Conservation (phyloP, 768 basidiomycete species). For the Mycena alexandri region DNA sequence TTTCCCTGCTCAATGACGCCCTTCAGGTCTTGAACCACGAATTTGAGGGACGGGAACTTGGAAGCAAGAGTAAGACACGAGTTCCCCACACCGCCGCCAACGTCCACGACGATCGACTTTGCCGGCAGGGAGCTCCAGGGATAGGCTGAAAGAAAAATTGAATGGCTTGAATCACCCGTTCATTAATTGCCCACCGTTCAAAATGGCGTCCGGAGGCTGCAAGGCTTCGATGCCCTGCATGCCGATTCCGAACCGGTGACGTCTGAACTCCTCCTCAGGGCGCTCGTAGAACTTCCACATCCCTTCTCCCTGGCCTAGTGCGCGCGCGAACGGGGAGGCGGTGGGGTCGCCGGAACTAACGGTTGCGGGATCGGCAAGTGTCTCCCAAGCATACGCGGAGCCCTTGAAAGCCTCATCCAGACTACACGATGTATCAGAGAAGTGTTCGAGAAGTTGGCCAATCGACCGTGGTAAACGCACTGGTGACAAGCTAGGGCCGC, state of each 20-base stretch:
- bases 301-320: constrained; percentile 39
- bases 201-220: constrained; percentile 39
- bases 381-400: constrained; percentile 48
- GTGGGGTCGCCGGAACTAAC: constrained; percentile 43
- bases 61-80: constrained; percentile 50
- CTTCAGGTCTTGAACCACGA: constrained; percentile 74
- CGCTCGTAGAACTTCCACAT: constrained; percentile 45
- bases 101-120: constrained; percentile 71
- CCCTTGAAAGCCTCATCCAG: constrained; percentile 49
- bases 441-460: too few relatives aligned
- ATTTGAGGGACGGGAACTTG: constrained; percentile 54
- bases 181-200: too few relatives aligned
- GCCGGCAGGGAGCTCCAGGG: constrained; percentile 66
- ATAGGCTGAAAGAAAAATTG: too few relatives aligned
- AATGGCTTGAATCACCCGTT: too few relatives aligned
- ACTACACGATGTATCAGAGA: too few relatives aligned
- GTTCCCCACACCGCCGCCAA: constrained; percentile 77
- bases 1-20: constrained; percentile 66
- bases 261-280: constrained; percentile 38
- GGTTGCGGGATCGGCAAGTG: constrained; percentile 45
- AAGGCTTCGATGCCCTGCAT: constrained; percentile 47
- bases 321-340: constrained; percentile 42
- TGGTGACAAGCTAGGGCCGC: constrained; percentile 43
- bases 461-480: too few relatives aligned
- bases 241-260: constrained; percentile 47